Percentiles rank a stretch among this genome's conserved stretches.
Conservation (phyloP, 2,329 filamentous ascomycete genomes). For the Boeremia exigua region DNA sequence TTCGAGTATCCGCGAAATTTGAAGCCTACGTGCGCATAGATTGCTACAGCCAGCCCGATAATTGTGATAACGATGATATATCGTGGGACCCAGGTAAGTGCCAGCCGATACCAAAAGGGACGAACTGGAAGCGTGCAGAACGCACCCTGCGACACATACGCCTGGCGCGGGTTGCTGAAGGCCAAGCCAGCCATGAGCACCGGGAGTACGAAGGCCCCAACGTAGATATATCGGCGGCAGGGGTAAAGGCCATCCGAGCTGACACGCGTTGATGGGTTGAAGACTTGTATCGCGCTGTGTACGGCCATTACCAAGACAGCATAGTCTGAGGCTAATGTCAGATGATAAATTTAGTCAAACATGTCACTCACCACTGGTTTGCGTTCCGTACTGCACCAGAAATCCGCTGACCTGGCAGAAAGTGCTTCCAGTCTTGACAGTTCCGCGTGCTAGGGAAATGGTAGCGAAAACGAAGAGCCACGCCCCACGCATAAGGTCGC, state of each 20-base stretch:
- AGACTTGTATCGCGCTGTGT: slow-evolving; percentile 75
- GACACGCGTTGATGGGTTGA: slow-evolving; percentile 56
- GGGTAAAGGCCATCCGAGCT: slow-evolving; percentile 71
- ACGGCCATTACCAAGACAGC: slow-evolving; percentile 75
- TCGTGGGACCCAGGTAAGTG: slow-evolving; percentile 74
- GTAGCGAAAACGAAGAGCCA: slow-evolving; percentile 72
- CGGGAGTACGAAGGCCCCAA: slow-evolving; percentile 64
- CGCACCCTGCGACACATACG: slow-evolving; percentile 68
- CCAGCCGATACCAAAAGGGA: slow-evolving; percentile 72
- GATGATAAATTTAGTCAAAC: not conserved
- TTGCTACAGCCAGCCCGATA: slow-evolving; percentile 67
- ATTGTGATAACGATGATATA: slow-evolving; percentile 72
- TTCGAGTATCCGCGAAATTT: slow-evolving; percentile 47
- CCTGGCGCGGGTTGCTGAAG: slow-evolving; percentile 62
- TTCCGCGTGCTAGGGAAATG: slow-evolving; percentile 61
- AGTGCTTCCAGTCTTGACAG: slow-evolving; percentile 56
- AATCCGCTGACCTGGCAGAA: slow-evolving; percentile 75
- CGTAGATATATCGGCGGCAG: slow-evolving; percentile 67
- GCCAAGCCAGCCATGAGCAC: slow-evolving; percentile 66
- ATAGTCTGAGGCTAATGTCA: slow-evolving; percentile 57
- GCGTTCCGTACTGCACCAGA: slow-evolving; percentile 69
- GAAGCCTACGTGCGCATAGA: slow-evolving; percentile 71
- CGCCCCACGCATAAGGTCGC: slow-evolving; percentile 72
- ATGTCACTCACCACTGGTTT: slow-evolving; percentile 62
- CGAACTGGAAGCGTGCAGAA: slow-evolving; percentile 73